phyloP scores from a whole-genome alignment of 768 basidiomycete species.

The Agrocybe chaxingu region DNA sequence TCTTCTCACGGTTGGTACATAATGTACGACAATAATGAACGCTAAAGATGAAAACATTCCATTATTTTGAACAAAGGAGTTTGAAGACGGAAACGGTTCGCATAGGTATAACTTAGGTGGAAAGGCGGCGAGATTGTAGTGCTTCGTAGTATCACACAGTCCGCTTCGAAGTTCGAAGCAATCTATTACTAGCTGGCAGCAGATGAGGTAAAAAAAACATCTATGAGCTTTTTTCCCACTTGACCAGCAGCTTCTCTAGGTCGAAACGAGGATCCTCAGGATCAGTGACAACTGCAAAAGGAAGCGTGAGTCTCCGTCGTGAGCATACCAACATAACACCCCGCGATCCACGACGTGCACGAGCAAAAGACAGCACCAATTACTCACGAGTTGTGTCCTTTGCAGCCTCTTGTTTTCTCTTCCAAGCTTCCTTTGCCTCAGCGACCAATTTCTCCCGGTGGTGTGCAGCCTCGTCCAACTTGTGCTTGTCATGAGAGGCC shows the following conservation, averaged over 20 bases:
- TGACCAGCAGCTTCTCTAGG: slow-evolving; percentile 83
- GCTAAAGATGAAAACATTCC: background rate
- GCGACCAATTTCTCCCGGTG: slow-evolving; percentile 73
- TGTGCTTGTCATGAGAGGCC: slow-evolving; percentile 72
- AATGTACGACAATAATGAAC: background rate
- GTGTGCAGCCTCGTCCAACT: slow-evolving; percentile 69
- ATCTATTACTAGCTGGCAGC: slow-evolving; percentile 21
- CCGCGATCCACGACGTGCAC: slow-evolving; percentile 1
- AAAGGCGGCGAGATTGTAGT: too few species aligned
- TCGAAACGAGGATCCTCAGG: slow-evolving; percentile 96
- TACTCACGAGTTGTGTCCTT: slow-evolving; percentile 56
- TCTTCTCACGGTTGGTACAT: slow-evolving; percentile 31
- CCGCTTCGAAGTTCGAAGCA: slow-evolving; percentile 1
- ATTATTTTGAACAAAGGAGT: background rate
- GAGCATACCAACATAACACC: background rate
- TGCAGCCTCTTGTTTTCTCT: slow-evolving; percentile 61
- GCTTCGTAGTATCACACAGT: too few species aligned
- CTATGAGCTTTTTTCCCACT: slow-evolving; percentile 72
- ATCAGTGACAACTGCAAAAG: slow-evolving; percentile 75
- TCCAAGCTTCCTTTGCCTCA: slow-evolving; percentile 89
- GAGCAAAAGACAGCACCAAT: slow-evolving; percentile 13
- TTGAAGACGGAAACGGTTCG: too few species aligned
- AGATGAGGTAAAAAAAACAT: slow-evolving; percentile 16
- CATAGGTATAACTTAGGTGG: too few species aligned
- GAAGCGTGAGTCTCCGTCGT: background rate